Conservation (phyloP, 2,329 filamentous ascomycete genomes). For the Paracorniculantispora psalliotae region DNA sequence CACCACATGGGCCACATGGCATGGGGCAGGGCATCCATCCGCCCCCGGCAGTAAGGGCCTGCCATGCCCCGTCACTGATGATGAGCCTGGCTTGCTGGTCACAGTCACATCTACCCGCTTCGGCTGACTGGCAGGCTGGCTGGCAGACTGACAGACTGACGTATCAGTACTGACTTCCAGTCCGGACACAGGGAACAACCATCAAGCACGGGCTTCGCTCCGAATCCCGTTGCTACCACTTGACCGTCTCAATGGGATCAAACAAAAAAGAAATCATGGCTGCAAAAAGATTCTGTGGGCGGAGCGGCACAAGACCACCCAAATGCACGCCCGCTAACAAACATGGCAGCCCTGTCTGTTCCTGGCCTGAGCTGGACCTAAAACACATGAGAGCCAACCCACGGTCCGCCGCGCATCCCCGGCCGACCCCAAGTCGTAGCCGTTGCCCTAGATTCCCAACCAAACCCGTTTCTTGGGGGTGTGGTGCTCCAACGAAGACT, state of each 20-base stretch:
- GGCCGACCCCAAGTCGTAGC: constrained; percentile 10
- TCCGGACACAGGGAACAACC: not conserved
- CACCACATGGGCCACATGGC: constrained; percentile 1
- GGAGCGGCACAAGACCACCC: not conserved
- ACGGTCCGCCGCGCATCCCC: constrained; percentile 10
- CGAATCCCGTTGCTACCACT: not conserved
- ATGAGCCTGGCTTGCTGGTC: constrained; percentile 4
- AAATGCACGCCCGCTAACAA: not conserved
- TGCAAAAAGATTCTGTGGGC: not conserved
- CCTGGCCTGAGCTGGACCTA: constrained; percentile 1
- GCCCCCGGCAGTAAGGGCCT: constrained; percentile 6
- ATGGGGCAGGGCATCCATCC: constrained; percentile 4
- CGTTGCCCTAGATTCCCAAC: constrained; percentile 11
- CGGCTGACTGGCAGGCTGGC: not conserved
- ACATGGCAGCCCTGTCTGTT: constrained; percentile 11
- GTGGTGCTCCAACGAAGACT: not conserved
- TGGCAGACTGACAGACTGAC: not conserved
- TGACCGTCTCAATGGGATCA: not conserved
- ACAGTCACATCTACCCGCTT: constrained; percentile 1
- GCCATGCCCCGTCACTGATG: not conserved
- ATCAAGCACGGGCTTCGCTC: not conserved
- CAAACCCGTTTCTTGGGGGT: constrained; percentile 3
- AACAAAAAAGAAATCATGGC: not conserved
- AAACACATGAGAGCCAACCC: constrained; percentile 3
- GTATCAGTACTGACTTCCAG: not conserved